These are phyloP conservation scores for Sclerotinia borealis DNA, from an alignment of 2,329 filamentous ascomycete species.

Conservation along the genomic window DNA sequence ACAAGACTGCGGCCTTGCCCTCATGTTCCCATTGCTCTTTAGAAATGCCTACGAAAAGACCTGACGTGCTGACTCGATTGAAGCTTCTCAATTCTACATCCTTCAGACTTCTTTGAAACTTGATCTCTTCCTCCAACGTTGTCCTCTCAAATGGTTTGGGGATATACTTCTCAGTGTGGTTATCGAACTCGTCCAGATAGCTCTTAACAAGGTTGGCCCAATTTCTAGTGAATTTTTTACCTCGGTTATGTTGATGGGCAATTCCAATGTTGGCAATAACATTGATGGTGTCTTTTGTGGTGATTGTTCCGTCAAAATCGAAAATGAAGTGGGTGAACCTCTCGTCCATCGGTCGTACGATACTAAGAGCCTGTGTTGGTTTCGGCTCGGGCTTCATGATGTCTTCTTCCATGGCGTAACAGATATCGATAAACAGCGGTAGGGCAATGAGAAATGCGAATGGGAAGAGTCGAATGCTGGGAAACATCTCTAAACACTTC, in stretches of 20 bases:
- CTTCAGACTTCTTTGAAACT: slow-evolving; percentile 18
- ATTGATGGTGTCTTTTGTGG: slow-evolving; percentile 27
- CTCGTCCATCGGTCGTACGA: not conserved
- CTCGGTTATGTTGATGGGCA: slow-evolving; percentile 9
- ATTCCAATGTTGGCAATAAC: slow-evolving; percentile 20
- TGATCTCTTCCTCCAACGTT: slow-evolving; percentile 20
- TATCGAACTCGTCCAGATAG: slow-evolving; percentile 22
- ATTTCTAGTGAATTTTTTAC: slow-evolving; percentile 7
- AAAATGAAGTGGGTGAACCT: slow-evolving; percentile 21
- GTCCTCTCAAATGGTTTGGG: slow-evolving; percentile 18
- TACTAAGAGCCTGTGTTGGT: not conserved
- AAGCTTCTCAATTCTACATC: slow-evolving; percentile 27
- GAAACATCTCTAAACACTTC: not conserved
- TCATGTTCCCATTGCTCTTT: slow-evolving; percentile 15
- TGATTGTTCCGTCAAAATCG: slow-evolving; percentile 33
- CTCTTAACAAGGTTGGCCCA: slow-evolving; percentile 15
- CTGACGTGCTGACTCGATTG: slow-evolving; percentile 21
- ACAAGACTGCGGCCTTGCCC: slow-evolving; percentile 17
- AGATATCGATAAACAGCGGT: not conserved
- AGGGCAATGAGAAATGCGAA: not conserved
- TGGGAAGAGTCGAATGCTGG: not conserved
- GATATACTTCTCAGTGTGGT: slow-evolving; percentile 16
- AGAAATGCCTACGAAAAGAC: slow-evolving; percentile 25
- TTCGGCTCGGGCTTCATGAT: not conserved
- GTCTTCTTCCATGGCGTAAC: not conserved